phyloP scores from a whole-genome alignment of 257 asterid genomes.

The Henckelia pumila region DNA sequence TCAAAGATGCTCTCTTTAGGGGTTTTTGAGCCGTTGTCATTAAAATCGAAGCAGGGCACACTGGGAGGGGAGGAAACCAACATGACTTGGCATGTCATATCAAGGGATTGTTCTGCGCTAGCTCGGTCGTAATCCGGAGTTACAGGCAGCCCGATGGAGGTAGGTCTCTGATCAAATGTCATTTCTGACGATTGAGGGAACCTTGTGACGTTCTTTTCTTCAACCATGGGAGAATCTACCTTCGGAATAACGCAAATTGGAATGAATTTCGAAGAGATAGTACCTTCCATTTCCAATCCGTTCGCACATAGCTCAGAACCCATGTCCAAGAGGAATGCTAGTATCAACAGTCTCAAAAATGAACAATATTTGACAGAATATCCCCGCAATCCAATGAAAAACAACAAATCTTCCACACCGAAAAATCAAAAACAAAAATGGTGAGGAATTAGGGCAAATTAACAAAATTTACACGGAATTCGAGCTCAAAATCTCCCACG shows the following conservation, averaged over 20 bases:
- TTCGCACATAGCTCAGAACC: neutral
- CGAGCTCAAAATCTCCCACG: neutral
- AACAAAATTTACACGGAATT: neutral
- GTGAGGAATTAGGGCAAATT: neutral
- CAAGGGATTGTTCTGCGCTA: conserved; percentile 23
- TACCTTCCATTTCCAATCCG: neutral
- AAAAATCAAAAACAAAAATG: too few relatives aligned
- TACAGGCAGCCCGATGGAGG: conserved; percentile 21
- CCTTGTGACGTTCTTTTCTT: neutral
- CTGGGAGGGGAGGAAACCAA: conserved; percentile 25
- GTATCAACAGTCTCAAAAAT: neutral
- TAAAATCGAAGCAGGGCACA: conserved; percentile 12
- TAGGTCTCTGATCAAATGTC: neutral
- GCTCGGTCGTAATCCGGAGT: conserved; percentile 44
- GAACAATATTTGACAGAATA: neutral
- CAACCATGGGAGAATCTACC: neutral
- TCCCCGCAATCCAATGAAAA: neutral
- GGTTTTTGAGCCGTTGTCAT: conserved; percentile 28
- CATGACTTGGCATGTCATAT: conserved; percentile 26
- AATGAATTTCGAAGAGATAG: neutral
- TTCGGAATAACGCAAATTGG: neutral
- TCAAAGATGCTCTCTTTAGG: conserved; percentile 41
- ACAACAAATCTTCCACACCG: neutral
- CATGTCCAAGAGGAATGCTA: neutral
- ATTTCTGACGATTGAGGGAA: neutral